Percentiles rank a stretch among this genome's conserved stretches.
Evolutionary conservation across 768 basidiomycete genomes (phyloP).

Genomic region (Sarcomyxa edulis): DNA sequence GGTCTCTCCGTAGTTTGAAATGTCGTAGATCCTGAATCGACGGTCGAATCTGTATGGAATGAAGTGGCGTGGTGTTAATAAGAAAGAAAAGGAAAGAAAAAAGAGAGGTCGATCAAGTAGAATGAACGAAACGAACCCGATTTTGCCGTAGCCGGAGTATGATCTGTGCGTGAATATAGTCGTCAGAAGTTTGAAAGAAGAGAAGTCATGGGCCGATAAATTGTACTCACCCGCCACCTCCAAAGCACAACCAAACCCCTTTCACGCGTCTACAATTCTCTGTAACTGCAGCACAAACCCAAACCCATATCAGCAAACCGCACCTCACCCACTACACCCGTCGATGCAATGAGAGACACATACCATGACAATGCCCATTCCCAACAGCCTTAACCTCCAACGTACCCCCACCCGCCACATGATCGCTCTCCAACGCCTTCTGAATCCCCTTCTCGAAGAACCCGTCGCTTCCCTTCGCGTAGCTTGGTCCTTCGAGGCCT

Average conservation of each 20-base stretch:
- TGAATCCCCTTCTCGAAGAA: slow-evolving; percentile 84
- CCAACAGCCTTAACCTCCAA: slow-evolving; percentile 83
- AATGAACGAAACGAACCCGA: slow-evolving; percentile 46
- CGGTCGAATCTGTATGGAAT: slow-evolving; percentile 72
- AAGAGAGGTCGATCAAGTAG: neutral
- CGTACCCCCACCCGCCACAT: slow-evolving; percentile 37
- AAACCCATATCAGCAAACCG: slow-evolving; percentile 8
- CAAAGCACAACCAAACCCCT: slow-evolving; percentile 91
- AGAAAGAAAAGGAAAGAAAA: slow-evolving; percentile 6
- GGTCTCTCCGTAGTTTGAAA: slow-evolving; percentile 88
- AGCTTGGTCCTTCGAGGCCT: slow-evolving; percentile 52
- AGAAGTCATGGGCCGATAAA: neutral
- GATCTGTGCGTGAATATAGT: slow-evolving; percentile 41
- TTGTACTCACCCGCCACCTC: slow-evolving; percentile 66
- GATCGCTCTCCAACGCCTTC: slow-evolving; percentile 65
- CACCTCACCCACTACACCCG: neutral
- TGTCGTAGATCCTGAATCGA: slow-evolving; percentile 82
- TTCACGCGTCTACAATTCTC: slow-evolving; percentile 84
- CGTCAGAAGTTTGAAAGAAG: neutral
- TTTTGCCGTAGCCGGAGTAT: slow-evolving; percentile 76
- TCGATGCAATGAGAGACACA: slow-evolving; percentile 18
- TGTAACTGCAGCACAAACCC: slow-evolving; percentile 45
- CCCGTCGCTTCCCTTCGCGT: slow-evolving; percentile 67
- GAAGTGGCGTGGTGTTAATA: too few relatives aligned
- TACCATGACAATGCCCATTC: slow-evolving; percentile 89